Evolutionary conservation across 2,329 filamentous ascomycete species (phyloP).

Genomic region (Arthrocladium fulminans): DNA sequence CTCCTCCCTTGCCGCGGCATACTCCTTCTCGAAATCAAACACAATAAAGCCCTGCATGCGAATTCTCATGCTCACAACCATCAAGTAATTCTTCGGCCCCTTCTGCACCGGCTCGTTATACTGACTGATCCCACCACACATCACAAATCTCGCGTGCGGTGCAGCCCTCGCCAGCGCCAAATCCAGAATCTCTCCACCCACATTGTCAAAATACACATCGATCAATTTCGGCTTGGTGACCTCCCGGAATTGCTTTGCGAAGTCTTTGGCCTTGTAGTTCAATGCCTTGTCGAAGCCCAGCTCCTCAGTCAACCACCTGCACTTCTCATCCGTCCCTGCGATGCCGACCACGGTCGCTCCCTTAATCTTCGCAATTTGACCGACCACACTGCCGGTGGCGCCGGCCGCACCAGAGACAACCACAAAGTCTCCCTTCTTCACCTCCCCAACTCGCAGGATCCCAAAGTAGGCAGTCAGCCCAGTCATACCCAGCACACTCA

Average conservation of each 20-base stretch:
- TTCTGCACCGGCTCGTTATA: slow-evolving; percentile 53
- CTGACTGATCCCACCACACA: slow-evolving; percentile 61
- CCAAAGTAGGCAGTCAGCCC: slow-evolving; percentile 71
- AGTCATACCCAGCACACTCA: slow-evolving; percentile 56
- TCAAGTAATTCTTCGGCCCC: slow-evolving; percentile 49
- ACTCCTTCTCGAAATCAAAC: slow-evolving; percentile 56
- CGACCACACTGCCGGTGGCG: slow-evolving; percentile 66
- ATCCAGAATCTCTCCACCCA: slow-evolving; percentile 63
- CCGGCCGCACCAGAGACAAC: slow-evolving; percentile 71
- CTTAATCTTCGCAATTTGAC: slow-evolving; percentile 68
- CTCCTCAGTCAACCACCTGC: slow-evolving; percentile 53
- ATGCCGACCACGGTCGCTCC: slow-evolving; percentile 58
- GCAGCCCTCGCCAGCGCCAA: slow-evolving; percentile 56
- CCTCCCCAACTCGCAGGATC: slow-evolving; percentile 57
- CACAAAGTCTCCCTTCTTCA: slow-evolving; percentile 62
- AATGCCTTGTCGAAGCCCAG: slow-evolving; percentile 59
- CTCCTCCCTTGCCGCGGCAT: slow-evolving; percentile 49
- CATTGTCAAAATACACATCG: slow-evolving; percentile 65
- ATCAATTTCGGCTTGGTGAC: slow-evolving; percentile 50
- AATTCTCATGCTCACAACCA: slow-evolving; percentile 48
- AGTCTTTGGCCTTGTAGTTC: slow-evolving; percentile 60
- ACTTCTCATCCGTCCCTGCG: slow-evolving; percentile 60
- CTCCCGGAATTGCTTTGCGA: slow-evolving; percentile 50
- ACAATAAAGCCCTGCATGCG: slow-evolving; percentile 65
- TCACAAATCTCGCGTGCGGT: slow-evolving; percentile 55